A percentile compares a stretch with the other conserved stretches of the same genome.
These are phyloP conservation scores for Tolypocladium pustulatum DNA, from an alignment of 2,329 filamentous ascomycete species.

Conservation along the genomic window DNA sequence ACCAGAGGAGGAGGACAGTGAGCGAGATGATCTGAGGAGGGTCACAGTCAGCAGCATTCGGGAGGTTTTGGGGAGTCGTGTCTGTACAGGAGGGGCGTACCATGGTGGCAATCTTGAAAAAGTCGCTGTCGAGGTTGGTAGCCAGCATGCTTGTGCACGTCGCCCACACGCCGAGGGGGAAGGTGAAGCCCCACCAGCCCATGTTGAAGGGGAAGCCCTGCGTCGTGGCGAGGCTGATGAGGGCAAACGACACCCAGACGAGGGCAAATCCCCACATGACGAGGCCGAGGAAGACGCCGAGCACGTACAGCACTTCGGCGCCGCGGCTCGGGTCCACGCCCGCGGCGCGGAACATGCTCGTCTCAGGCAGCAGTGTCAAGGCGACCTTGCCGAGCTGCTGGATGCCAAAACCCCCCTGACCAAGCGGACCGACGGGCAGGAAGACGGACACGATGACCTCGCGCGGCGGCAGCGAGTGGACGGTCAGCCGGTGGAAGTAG, in stretches of 20 bases:
- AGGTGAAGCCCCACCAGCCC: slow-evolving; percentile 38
- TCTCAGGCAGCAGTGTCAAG: slow-evolving; percentile 26
- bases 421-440: slow-evolving; percentile 55
- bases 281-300: slow-evolving; percentile 37
- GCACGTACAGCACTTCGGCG: slow-evolving; percentile 41
- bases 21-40: slow-evolving; percentile 27
- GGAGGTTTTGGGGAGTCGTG: neutral
- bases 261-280: slow-evolving; percentile 35
- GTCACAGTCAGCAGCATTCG: slow-evolving; percentile 3
- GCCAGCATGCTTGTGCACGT: slow-evolving; percentile 29
- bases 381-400: slow-evolving; percentile 41
- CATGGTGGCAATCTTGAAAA: slow-evolving; percentile 30
- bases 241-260: slow-evolving; percentile 31
- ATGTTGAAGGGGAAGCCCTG: slow-evolving; percentile 33
- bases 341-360: slow-evolving; percentile 33
- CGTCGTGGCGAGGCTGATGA: slow-evolving; percentile 28
- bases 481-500: slow-evolving; percentile 58
- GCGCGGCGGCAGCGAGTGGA: slow-evolving; percentile 54
- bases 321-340: slow-evolving; percentile 16
- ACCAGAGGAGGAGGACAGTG: slow-evolving; percentile 30
- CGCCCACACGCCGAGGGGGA: slow-evolving; percentile 33
- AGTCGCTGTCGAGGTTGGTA: slow-evolving; percentile 28
- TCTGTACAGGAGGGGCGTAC: slow-evolving; percentile 8
- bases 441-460: slow-evolving; percentile 61
- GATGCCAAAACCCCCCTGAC: slow-evolving; percentile 52